Conservation (phyloP, 768 basidiomycete genomes). For the Lactarius hatsudake region DNA sequence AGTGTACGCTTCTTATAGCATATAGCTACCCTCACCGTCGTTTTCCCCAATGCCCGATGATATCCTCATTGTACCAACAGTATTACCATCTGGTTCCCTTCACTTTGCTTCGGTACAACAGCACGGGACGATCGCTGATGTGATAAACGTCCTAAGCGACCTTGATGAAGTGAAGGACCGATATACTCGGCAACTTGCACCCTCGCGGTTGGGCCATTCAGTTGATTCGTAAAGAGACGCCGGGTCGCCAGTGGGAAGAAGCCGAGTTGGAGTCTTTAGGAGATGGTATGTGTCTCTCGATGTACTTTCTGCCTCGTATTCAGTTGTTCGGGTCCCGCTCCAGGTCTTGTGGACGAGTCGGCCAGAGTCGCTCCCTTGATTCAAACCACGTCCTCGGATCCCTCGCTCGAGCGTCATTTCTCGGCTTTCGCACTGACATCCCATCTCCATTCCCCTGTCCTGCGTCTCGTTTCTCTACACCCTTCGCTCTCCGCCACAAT, state of each 20-base stretch:
- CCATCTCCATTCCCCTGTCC: constrained; percentile 59
- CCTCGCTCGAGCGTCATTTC: constrained; percentile 50
- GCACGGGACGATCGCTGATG: constrained; percentile 56
- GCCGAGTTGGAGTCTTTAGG: constrained; percentile 62
- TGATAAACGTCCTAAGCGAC: constrained; percentile 50
- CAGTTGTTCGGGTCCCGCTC: constrained; percentile 19
- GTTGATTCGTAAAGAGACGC: constrained; percentile 52
- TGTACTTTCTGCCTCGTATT: background rate
- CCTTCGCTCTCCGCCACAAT: constrained; percentile 52
- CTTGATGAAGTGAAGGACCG: constrained; percentile 49
- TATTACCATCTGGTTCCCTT: constrained; percentile 56
- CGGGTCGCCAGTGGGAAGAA: constrained; percentile 68
- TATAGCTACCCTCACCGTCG: background rate
- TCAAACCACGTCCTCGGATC: constrained; percentile 38
- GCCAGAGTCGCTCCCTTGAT: constrained; percentile 53
- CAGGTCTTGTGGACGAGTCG: constrained; percentile 51
- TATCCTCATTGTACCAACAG: constrained; percentile 53
- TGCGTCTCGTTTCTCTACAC: constrained; percentile 73
- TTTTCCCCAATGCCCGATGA: constrained; percentile 40
- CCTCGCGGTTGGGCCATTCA: constrained; percentile 70
- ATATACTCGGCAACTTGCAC: constrained; percentile 55
- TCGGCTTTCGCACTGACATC: constrained; percentile 68
- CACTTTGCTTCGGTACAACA: constrained; percentile 58
- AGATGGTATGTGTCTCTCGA: constrained; percentile 48
- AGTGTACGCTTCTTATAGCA: constrained; percentile 3